A percentile compares a stretch with the other conserved stretches of the same genome.
These are phyloP conservation scores for Aspergillus puulaauensis DNA, from an alignment of 2,329 filamentous ascomycete genomes.

Conservation along the genomic window DNA sequence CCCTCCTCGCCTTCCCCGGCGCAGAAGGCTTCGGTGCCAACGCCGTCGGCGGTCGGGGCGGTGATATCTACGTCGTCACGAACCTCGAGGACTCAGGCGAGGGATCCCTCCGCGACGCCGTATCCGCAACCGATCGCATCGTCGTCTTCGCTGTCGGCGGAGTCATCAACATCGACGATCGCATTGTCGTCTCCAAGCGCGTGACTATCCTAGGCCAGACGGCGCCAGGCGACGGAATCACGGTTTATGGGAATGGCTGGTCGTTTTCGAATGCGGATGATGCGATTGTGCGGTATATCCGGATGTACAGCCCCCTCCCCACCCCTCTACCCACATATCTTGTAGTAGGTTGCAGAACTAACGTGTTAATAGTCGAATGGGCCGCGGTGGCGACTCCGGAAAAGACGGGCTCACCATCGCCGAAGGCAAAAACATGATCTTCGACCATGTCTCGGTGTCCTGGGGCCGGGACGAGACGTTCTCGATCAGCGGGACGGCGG, in stretches of 20 bases:
- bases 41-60: slow-evolving; percentile 48
- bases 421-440: slow-evolving; percentile 55
- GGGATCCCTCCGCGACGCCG: slow-evolving; percentile 53
- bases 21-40: slow-evolving; percentile 52
- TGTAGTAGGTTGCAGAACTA: background rate
- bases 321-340: background rate
- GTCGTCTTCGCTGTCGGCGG: slow-evolving; percentile 53
- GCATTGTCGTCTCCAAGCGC: slow-evolving; percentile 50
- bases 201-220: slow-evolving; percentile 54
- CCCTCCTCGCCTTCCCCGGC: slow-evolving; percentile 47
- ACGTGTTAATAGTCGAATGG: slow-evolving; percentile 13
- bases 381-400: slow-evolving; percentile 50
- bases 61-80: slow-evolving; percentile 50
- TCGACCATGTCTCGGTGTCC: slow-evolving; percentile 55
- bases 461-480: slow-evolving; percentile 61
- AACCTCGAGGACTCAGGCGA: slow-evolving; percentile 50
- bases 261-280: slow-evolving; percentile 55
- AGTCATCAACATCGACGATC: slow-evolving; percentile 49
- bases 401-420: slow-evolving; percentile 58
- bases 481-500: slow-evolving; percentile 49
- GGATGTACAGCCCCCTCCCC: slow-evolving; percentile 38
- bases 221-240: slow-evolving; percentile 50
- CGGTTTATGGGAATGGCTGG: slow-evolving; percentile 55
- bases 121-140: slow-evolving; percentile 49
- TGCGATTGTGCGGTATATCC: slow-evolving; percentile 56